These are phyloP conservation scores for Castanea crenata DNA, from an alignment of 306 rosid species.

Conservation along the genomic window DNA sequence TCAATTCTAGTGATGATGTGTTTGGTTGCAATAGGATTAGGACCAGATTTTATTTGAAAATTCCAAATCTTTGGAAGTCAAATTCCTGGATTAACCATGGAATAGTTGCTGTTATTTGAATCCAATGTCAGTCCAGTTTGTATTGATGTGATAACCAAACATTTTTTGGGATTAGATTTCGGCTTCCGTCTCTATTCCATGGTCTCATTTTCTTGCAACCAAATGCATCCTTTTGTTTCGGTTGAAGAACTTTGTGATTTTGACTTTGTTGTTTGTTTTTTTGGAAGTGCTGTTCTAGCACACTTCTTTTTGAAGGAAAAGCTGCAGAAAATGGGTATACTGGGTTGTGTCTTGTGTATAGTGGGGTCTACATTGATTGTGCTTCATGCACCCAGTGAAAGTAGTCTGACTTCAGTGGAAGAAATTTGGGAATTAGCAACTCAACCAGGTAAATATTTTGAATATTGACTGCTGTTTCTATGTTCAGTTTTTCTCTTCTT, in stretches of 20 bases:
- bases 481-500: neutral
- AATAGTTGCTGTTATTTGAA: neutral
- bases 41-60: neutral
- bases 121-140: neutral
- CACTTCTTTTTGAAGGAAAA: conserved; percentile 80
- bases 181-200: neutral
- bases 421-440: conserved; percentile 84
- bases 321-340: conserved; percentile 79
- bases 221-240: neutral
- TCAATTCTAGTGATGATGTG: neutral
- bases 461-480: neutral
- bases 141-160: neutral
- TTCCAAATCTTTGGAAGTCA: neutral
- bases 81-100: neutral
- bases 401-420: conserved; percentile 52
- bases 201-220: neutral
- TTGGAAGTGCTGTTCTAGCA: conserved; percentile 72
- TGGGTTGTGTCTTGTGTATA: conserved; percentile 81
- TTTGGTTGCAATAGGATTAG: neutral
- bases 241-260: neutral
- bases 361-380: conserved; percentile 77
- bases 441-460: conserved; percentile 61
- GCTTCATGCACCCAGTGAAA: conserved; percentile 76
- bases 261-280: neutral
- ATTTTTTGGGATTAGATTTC: neutral